These are phyloP conservation scores for Cercophora sp. DNA, from an alignment of 495 filamentous ascomycete genomes.

Conservation along the genomic window DNA sequence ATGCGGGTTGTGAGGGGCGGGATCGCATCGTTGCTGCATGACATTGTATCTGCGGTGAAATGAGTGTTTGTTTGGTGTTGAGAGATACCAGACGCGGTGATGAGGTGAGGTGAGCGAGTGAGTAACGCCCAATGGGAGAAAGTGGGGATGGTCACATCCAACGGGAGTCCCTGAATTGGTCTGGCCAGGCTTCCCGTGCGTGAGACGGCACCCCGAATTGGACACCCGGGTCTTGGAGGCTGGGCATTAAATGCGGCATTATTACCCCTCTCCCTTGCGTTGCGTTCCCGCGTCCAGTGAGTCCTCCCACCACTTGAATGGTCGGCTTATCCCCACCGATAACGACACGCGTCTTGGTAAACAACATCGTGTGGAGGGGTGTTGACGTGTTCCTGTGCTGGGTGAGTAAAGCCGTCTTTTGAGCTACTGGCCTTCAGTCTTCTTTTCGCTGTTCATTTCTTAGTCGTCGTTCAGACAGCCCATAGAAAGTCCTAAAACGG, in stretches of 20 bases:
- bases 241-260: background rate
- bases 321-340: too few species aligned
- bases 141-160: background rate
- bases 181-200: background rate
- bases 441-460: too few species aligned
- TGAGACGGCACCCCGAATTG: background rate
- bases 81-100: background rate
- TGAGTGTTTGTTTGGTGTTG: background rate
- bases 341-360: background rate
- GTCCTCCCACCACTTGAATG: too few species aligned
- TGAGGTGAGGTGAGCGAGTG: background rate
- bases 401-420: background rate
- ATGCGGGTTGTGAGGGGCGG: conserved; percentile 19
- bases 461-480: too few species aligned
- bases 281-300: too few species aligned
- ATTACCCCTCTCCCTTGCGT: too few species aligned
- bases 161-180: background rate
- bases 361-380: background rate
- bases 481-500: background rate
- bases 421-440: too few species aligned
- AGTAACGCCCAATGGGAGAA: background rate
- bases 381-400: background rate
- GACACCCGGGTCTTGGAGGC: background rate
- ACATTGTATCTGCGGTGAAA: background rate
- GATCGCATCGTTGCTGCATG: conserved; percentile 6